phyloP scores from a whole-genome alignment of 148 eudicot genomes.

The Persicaria tinctoria region DNA sequence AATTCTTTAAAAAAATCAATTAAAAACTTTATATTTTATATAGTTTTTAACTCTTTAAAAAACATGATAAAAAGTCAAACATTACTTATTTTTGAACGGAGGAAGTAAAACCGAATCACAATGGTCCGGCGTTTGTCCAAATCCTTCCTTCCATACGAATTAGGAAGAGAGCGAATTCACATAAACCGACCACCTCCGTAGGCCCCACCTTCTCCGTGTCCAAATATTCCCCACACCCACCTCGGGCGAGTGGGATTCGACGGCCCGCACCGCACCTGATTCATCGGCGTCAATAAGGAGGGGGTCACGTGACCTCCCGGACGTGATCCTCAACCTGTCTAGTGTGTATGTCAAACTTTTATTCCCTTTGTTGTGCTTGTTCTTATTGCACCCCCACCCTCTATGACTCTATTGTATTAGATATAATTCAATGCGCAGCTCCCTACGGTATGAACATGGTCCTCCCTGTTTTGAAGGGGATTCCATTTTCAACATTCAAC shows the following conservation, averaged over 20 bases:
- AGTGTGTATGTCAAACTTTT: neutral
- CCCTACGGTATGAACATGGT: too few species aligned
- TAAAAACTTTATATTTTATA: too few species aligned
- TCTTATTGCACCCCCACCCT: slow-evolving; percentile 5
- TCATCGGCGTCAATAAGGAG: slow-evolving; percentile 8
- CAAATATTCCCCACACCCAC: neutral
- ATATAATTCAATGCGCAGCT: too few species aligned
- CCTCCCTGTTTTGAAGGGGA: too few species aligned
- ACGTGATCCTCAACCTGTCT: neutral
- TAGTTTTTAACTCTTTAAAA: too few species aligned
- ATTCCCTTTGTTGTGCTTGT: slow-evolving; percentile 6
- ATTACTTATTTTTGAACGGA: too few species aligned
- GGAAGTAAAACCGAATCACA: too few species aligned
- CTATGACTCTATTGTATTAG: too few species aligned
- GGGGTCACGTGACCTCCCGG: slow-evolving; percentile 3
- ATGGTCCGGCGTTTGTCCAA: neutral
- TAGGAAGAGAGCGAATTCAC: neutral
- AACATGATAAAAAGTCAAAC: too few species aligned
- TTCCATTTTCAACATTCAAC: too few species aligned
- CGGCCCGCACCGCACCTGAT: neutral
- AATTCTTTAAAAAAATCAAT: too few species aligned
- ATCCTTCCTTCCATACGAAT: neutral
- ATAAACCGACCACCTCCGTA: neutral
- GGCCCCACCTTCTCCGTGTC: neutral
- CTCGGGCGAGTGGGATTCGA: neutral